Base-by-base conservation (phyloP, 208 protist genomes). In the Trypanosoma cruzi region DNA sequence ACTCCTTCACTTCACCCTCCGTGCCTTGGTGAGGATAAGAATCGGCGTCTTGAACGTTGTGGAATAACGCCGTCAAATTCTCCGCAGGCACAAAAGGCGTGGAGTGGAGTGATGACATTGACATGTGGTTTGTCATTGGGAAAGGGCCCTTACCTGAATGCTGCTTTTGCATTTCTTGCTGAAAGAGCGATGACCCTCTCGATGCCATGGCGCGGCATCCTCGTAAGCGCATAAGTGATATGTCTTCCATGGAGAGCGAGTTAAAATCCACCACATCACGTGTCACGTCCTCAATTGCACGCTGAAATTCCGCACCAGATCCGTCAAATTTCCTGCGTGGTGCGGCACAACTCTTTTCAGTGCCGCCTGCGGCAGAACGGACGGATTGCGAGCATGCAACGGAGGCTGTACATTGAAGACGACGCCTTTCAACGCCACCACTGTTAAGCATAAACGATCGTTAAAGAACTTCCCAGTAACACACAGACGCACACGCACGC, bases 151-250 rank as follows among this genome's bases (percentile, higher is more conserved):
- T 14, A 11, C n/a, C 13, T 13, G 24, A n/a, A 18, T 61, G 34
- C 24, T 7, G 42, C 10, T 42, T 37, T 20, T 34, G 54, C 22
- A 13, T 24, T 52, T 52, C 48, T 11, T 8, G 16, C 18, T 24
- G 10, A 11, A 52, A 8, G 48, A 52, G 34, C 10, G 28, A 18
- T 37, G 59, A 60, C 0, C 20, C n/a, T 22, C 2, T 50, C 22
- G 31, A 24, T 5, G 20, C 37, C 31, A 24, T 44, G 16, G 37
- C 54, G n/a, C 69, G 60, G 44, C 69, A 74, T 6, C 69, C 69
- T 8, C 36, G 37, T 0, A 68, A 40, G 34, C 69, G 69, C 69
- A 74, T 74, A 28, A 1, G 42, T 32, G 69, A 74, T 34, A 74
- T 68, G 32, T 74, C 69, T 10, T 28, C 57, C 7, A 63, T 13